phyloP scores from a whole-genome alignment of 2,329 filamentous ascomycete species.

The Aspergillus tamarii region DNA sequence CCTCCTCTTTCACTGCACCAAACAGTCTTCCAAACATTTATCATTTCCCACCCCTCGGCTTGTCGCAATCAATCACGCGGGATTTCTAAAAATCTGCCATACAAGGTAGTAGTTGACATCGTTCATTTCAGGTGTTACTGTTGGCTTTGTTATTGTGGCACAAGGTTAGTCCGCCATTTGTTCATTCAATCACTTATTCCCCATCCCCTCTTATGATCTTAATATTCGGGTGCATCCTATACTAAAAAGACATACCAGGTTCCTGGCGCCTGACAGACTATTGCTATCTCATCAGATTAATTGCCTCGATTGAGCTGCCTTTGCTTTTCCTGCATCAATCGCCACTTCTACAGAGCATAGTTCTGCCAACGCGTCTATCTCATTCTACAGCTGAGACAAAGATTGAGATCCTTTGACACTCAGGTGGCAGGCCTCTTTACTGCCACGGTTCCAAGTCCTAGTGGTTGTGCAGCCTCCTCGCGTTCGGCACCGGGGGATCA shows the following conservation, averaged over 20 bases:
- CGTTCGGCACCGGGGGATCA: not conserved
- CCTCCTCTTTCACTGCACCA: not conserved
- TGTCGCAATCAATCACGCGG: not conserved
- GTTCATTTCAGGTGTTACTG: slow-evolving; percentile 2
- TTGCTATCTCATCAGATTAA: not conserved
- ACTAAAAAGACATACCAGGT: not conserved
- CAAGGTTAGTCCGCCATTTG: slow-evolving; percentile 1
- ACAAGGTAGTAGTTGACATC: not conserved
- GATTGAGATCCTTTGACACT: not conserved
- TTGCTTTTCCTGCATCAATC: not conserved
- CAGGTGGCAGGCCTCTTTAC: not conserved
- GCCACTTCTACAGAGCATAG: not conserved
- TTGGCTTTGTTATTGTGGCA: slow-evolving; percentile 6
- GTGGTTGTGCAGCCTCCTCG: not conserved
- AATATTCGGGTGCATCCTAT: not conserved
- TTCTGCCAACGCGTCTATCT: not conserved
- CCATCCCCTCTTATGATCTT: no score
- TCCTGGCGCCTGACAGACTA: not conserved
- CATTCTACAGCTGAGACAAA: not conserved
- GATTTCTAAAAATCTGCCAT: not conserved
- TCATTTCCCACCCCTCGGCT: not conserved
- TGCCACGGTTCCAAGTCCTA: not conserved
- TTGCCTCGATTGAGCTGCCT: not conserved
- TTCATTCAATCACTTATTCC: not conserved
- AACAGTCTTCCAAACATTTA: not conserved